Evolutionary conservation across 768 basidiomycete genomes (phyloP).

Genomic region (Asterophora lycoperdoides): DNA sequence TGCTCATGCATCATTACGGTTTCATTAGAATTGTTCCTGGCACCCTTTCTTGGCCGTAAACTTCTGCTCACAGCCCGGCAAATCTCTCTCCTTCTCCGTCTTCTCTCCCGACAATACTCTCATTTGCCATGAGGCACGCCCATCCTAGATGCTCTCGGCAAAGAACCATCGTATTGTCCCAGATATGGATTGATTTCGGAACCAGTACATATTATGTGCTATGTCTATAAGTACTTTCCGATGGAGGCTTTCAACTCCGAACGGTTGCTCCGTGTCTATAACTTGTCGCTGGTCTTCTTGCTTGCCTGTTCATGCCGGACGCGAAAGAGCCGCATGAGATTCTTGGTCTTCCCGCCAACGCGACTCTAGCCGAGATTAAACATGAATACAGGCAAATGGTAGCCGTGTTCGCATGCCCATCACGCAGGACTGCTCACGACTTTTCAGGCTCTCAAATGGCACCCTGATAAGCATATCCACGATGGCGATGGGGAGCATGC

Average conservation of each 20-base stretch:
- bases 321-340: constrained; percentile 38
- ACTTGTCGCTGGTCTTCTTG: neutral
- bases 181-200: constrained; percentile 11
- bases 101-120: constrained; percentile 11
- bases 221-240: constrained; percentile 6
- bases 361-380: constrained; percentile 37
- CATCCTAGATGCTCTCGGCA: constrained; percentile 12
- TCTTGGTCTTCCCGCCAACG: constrained; percentile 42
- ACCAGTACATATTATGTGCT: constrained; percentile 1
- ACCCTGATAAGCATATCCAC: constrained; percentile 62
- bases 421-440: constrained; percentile 15
- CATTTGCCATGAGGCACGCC: constrained; percentile 12
- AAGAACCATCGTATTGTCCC: constrained; percentile 7
- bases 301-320: constrained; percentile 23
- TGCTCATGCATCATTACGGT: constrained; percentile 1
- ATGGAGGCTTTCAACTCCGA: neutral
- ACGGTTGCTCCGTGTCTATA: neutral
- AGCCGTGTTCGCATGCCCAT: constrained; percentile 21
- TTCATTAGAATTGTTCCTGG: neutral
- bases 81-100: constrained; percentile 12
- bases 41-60: constrained; percentile 7
- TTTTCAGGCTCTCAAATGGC: constrained; percentile 56
- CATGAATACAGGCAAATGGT: constrained; percentile 62
- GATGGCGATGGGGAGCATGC: constrained; percentile 47
- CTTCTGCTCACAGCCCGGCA: constrained; percentile 7